A percentile compares a stretch with the other conserved stretches of the same genome.
Evolutionary conservation across 495 filamentous ascomycete genomes (phyloP).

Genomic region (Neurospora sp.): DNA sequence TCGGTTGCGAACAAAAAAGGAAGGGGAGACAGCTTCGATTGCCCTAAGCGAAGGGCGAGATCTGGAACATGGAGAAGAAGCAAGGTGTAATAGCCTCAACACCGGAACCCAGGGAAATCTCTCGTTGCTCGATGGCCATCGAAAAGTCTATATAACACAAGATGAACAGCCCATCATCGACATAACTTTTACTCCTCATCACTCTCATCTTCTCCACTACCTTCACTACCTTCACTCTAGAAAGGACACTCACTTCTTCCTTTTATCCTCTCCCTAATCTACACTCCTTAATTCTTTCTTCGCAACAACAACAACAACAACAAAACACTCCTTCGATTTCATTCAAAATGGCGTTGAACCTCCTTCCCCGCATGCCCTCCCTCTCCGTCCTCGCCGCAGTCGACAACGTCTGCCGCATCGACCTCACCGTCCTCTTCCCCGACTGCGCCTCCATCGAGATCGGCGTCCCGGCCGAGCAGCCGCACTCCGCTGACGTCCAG

Average conservation of each 20-base stretch:
- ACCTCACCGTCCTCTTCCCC: conserved; percentile 5
- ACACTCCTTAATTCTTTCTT: neutral
- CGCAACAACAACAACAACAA: neutral
- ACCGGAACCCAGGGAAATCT: neutral
- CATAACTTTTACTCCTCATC: neutral
- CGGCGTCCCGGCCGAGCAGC: neutral
- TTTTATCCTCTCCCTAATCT: neutral
- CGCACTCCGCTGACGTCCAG: conserved; percentile 3
- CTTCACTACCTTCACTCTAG: neutral
- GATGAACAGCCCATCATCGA: neutral
- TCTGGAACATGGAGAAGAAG: neutral
- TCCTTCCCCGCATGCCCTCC: conserved; percentile 4
- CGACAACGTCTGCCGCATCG: conserved; percentile 7
- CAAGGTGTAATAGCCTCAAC: neutral
- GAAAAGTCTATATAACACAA: neutral
- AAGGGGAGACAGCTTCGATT: neutral
- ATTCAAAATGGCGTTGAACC: conserved; percentile 3
- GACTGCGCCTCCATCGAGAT: conserved; percentile 9
- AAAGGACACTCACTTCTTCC: neutral
- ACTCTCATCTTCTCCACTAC: neutral
- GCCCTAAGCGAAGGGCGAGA: neutral
- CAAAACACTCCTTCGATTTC: neutral
- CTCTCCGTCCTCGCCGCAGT: conserved; percentile 4
- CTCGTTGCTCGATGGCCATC: neutral
- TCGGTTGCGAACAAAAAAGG: neutral